Percentiles rank a stretch among this genome's conserved stretches.
These are phyloP conservation scores for Smittium culicis DNA, from an alignment of 371 early-diverging fungal species.

Conservation along the genomic window DNA sequence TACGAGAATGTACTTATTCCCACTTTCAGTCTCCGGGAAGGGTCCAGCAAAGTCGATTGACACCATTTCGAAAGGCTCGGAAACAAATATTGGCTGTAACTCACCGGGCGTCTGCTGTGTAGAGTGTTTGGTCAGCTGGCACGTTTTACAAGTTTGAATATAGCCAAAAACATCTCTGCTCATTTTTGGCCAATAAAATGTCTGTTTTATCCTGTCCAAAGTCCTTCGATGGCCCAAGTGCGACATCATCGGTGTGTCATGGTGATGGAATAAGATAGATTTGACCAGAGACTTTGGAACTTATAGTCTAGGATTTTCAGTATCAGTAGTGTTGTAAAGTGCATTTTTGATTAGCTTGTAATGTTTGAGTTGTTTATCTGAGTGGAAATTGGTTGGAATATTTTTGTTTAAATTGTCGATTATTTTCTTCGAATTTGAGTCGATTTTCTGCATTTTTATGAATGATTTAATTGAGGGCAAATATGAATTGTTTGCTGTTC, in stretches of 20 bases:
- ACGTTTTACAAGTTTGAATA: neutral
- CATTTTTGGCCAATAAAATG: neutral
- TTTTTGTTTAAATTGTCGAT: too few relatives aligned
- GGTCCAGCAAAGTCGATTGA: neutral
- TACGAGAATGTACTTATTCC: neutral
- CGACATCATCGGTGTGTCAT: neutral
- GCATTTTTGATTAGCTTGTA: too few relatives aligned
- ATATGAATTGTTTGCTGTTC: too few relatives aligned
- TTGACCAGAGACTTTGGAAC: neutral
- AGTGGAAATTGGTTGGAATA: too few relatives aligned
- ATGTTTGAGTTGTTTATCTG: too few relatives aligned
- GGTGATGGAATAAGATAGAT: neutral
- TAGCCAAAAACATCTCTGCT: neutral
- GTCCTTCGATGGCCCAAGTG: neutral
- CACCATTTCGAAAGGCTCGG: neutral
- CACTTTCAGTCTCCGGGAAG: neutral
- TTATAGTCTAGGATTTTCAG: neutral
- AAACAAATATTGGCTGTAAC: neutral
- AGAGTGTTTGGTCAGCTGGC: neutral
- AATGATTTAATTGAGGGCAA: too few relatives aligned
- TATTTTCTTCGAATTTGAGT: too few relatives aligned
- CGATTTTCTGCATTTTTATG: too few relatives aligned
- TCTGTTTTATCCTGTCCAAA: neutral
- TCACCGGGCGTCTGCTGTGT: neutral
- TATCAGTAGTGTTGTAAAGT: neutral